These are phyloP conservation scores for Cryptomeria japonica DNA, from an alignment of 75 land plant genomes.

Conservation along the genomic window DNA sequence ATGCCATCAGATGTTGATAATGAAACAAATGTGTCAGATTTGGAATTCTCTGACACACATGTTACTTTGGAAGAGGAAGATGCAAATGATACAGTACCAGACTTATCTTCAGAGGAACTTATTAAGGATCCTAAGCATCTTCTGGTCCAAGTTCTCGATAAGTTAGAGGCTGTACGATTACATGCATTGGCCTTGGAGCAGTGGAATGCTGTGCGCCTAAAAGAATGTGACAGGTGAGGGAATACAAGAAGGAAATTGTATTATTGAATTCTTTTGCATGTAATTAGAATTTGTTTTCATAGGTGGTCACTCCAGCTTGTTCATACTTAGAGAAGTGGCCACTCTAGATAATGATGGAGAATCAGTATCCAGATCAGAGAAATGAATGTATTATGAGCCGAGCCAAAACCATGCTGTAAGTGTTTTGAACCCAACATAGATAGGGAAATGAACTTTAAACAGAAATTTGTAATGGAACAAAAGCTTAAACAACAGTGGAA, in stretches of 20 bases:
- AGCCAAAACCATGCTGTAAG: neutral
- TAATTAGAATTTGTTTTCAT: neutral
- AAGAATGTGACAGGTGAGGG: constrained; percentile 35
- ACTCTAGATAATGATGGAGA: neutral
- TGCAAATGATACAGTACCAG: neutral
- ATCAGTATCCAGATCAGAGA: neutral
- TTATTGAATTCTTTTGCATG: neutral
- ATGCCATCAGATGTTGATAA: constrained; percentile 4
- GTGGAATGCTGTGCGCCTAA: constrained; percentile 47
- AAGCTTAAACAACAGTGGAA: neutral
- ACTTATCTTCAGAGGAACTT: constrained; percentile 5
- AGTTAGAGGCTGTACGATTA: constrained; percentile 56
- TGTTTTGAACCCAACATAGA: neutral
- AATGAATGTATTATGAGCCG: neutral
- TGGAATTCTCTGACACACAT: constrained; percentile 8
- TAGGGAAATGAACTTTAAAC: neutral
- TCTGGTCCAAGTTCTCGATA: constrained; percentile 32
- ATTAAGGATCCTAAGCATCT: neutral
- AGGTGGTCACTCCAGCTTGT: neutral
- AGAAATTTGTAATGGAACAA: neutral
- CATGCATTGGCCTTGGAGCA: constrained; percentile 52
- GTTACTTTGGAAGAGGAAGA: constrained; percentile 6
- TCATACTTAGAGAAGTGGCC: neutral
- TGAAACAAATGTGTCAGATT: constrained; percentile 3
- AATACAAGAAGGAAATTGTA: neutral